A percentile compares a stretch with the other conserved stretches of the same genome.
phyloP scores from a whole-genome alignment of 345 rosid species.

The Syzygium jambos region DNA sequence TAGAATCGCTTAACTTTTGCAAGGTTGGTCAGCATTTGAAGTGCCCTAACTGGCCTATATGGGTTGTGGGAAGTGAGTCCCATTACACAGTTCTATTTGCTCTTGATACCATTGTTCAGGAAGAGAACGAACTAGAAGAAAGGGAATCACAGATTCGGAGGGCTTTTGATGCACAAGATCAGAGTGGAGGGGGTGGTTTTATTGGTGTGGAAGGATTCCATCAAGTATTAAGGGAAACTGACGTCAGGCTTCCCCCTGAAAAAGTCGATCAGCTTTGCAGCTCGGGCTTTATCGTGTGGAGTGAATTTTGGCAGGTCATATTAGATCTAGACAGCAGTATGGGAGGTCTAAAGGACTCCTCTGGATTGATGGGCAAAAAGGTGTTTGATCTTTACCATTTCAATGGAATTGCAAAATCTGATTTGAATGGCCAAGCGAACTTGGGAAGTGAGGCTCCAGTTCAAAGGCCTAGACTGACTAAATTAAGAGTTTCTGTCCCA shows the following conservation, averaged over 20 bases:
- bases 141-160: conserved; percentile 83
- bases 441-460: conserved; percentile 43
- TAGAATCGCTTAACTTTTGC: conserved; percentile 92
- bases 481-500: conserved; percentile 85
- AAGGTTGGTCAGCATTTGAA: conserved; percentile 93
- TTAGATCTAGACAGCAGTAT: conserved; percentile 64
- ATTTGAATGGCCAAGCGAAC: conserved; percentile 55
- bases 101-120: conserved; percentile 76
- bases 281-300: conserved; percentile 91
- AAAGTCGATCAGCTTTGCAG: conserved; percentile 61
- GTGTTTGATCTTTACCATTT: conserved; percentile 92
- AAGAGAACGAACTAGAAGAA: conserved; percentile 89
- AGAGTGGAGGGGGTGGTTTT: conserved; percentile 99
- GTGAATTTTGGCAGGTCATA: conserved; percentile 93
- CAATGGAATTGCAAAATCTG: conserved; percentile 96
- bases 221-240: conserved; percentile 63
- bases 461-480: conserved; percentile 97
- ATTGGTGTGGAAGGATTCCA: conserved; percentile 91
- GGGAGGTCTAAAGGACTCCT: conserved; percentile 89
- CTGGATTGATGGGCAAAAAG: conserved; percentile 95
- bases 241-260: conserved; percentile 55
- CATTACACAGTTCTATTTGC: conserved; percentile 96
- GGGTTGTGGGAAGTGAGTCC: conserved; percentile 99
- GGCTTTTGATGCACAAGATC: conserved; percentile 92
- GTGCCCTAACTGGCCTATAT: conserved; percentile 95